Evolutionary conservation across 2,329 filamentous ascomycete species (phyloP).

Genomic region (Lasiodiplodia hormozganensis): DNA sequence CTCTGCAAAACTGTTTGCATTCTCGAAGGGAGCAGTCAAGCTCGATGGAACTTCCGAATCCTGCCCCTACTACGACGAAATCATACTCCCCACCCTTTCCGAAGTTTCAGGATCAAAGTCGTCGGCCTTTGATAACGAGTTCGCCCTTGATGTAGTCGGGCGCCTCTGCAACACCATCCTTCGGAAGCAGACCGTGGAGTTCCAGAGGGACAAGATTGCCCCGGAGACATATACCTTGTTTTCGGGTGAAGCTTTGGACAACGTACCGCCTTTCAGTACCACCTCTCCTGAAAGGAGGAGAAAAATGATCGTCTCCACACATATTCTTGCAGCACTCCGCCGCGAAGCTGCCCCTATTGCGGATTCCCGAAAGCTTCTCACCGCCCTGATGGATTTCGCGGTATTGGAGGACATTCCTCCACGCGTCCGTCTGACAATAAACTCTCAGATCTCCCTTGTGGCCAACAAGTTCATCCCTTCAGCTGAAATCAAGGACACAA

Average conservation of each 20-base stretch:
- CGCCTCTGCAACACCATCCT: constrained; percentile 67
- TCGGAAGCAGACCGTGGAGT: constrained; percentile 56
- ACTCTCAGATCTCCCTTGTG: constrained; percentile 54
- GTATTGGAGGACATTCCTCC: constrained; percentile 39
- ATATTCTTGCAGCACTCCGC: constrained; percentile 60
- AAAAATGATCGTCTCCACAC: constrained; percentile 63
- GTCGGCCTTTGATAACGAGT: constrained; percentile 54
- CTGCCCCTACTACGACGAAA: constrained; percentile 54
- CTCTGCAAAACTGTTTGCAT: constrained; percentile 66
- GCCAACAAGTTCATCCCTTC: constrained; percentile 57
- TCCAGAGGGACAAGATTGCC: constrained; percentile 60
- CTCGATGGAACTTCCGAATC: constrained; percentile 52
- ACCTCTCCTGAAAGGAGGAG: constrained; percentile 47
- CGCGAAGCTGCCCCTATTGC: constrained; percentile 43
- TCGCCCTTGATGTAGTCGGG: constrained; percentile 65
- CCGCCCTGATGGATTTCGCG: constrained; percentile 48
- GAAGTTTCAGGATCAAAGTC: constrained; percentile 44
- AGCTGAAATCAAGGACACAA: constrained; percentile 46
- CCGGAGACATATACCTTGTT: constrained; percentile 64
- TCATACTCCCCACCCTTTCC: constrained; percentile 51
- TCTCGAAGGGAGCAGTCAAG: constrained; percentile 62
- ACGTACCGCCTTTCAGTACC: constrained; percentile 42
- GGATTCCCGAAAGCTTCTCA: constrained; percentile 42
- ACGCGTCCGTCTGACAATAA: constrained; percentile 42
- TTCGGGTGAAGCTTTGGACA: constrained; percentile 40